phyloP scores from a whole-genome alignment of 257 asterid species.

The Solanum clarkiae region DNA sequence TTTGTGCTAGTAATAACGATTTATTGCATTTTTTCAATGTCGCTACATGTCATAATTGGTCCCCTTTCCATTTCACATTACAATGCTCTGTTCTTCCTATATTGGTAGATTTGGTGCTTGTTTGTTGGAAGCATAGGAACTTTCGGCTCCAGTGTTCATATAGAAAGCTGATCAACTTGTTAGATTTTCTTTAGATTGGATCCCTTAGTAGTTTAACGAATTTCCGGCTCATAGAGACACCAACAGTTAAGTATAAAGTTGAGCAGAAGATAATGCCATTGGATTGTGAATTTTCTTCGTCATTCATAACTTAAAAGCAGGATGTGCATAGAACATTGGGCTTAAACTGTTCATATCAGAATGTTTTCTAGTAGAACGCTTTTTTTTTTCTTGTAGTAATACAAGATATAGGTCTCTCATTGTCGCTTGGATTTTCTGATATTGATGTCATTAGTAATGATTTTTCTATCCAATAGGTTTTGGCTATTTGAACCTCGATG shows the following conservation, averaged over 20 bases:
- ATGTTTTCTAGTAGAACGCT: neutral
- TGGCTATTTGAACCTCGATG: slow-evolving; percentile 99
- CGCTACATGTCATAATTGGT: neutral
- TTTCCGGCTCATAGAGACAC: neutral
- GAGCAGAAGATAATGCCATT: neutral
- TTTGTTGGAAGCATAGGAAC: neutral
- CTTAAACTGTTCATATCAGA: neutral
- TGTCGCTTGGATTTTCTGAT: neutral
- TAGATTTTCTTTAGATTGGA: neutral
- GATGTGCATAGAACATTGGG: neutral
- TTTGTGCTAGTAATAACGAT: neutral
- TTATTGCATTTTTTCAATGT: neutral
- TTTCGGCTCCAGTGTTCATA: neutral
- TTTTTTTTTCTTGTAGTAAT: neutral
- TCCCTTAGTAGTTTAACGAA: neutral
- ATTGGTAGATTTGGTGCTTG: neutral
- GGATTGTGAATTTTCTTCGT: neutral
- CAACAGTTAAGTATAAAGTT: neutral
- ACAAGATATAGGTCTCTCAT: neutral
- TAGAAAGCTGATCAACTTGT: neutral
- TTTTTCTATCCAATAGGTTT: slow-evolving; percentile 37
- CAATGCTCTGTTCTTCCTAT: neutral
- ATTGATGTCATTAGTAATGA: slow-evolving; percentile 7
- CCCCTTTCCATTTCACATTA: neutral
- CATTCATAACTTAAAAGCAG: neutral